Evolutionary conservation across 2,329 filamentous ascomycete genomes (phyloP), one percentile per base, ranked within the genome.

Genomic region (Colletotrichum caudatum): DNA sequence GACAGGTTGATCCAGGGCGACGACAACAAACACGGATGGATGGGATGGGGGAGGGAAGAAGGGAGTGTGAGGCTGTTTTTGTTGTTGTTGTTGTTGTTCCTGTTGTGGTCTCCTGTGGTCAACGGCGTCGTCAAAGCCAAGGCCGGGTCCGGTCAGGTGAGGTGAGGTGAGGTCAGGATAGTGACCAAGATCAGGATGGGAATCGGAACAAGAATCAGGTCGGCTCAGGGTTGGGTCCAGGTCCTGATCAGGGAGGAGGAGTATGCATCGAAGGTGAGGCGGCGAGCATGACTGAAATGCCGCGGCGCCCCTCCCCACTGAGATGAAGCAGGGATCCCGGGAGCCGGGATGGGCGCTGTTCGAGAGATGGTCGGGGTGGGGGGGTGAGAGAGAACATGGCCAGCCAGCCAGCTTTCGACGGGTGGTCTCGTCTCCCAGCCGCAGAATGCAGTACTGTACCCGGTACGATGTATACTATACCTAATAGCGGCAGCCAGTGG

Each of bases 271-370:
- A 57, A 70, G 70, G 37, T 70, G 66, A 70, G 66, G 67, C 62
- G 71, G 58, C 57, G 70, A 51, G 62, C 63, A 66, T 66, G 66
- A 63, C 62, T 71, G 62, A 72, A 72, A 72, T 72, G 69, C 69
- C 69, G 69, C 44, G 1, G 41, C 44, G 44, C 69, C 54, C 69
- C 65, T 69, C 65, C 60, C 66, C 65, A 65, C 65, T 72, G 65
- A 23, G 39, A 54, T 60, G 56, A 66, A 60, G 59, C 69, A 72
- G 60, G 66, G 65, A 72, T 69, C 48, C 60, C 48, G 48, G 66
- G 35, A 44, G 46, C 69, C 66, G 48, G 59, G 69, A 60, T 72
- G 65, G 35, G 59, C 65, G 54, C 54, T 69, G 60, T 60, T 60
- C 65, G 48, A 71, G 54, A 71, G 54, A 69, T 39, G 59, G 48